Evolutionary conservation across 805 yeast species (phyloP), one percentile per base, ranked within the genome.

Genomic region (Limtongia smithiae): DNA sequence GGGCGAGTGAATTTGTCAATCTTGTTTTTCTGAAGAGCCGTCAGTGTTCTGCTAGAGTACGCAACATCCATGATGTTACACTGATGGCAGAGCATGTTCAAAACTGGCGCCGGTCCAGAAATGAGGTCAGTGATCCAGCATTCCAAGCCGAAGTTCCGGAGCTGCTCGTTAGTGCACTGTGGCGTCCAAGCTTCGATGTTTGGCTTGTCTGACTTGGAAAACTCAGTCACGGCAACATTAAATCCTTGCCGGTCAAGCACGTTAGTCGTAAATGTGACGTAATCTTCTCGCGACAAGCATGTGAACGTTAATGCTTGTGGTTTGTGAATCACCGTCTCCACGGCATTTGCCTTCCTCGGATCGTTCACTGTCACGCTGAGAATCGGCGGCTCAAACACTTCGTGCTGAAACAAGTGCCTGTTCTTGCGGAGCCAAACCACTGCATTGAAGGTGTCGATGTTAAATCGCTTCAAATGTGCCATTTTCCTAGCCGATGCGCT

Each of bases 61-160:
- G 97, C 96, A 25, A 86, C 77, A 45, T 65, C 64, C 54, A 79
- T 74, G 15, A 80, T 64, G 33, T 69, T 66, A 38, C 75, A 72
- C 32, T 67, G 68, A 45, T 70, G 68, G 55, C 84, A 80, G 28
- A 90, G 71, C 88, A 85, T 87, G 46, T 75, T 73, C 43, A 87
- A 62, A 1, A 91, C 94, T 8, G 77, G 76, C 4, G 65, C 61
- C 1, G 96, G 95, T 0, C 96, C 97, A 2, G 68, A 66, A 2
- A 91, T 61, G 54, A 79, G 79, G 59, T 93, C 96, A 1, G 76
- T 66, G 22, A 89, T 58, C 60, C 79, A 86, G 0, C 95, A 93
- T 47, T 85, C 95, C 65, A 93, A 89, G 0, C 96, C 96, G 20
- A 71, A 65, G 0, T 48, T 31, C 25, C 55, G 60, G 1, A 88